Conservation (phyloP, 176 grass and related monocot genomes). For the Triticum aestivum region IWGSC_CS_RefSeq_v2.1 NC_057806.1:92864941-92865440, state of each 20-base stretch:
- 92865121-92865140: slow-evolving; percentile 25
- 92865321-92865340: slow-evolving; percentile 33
- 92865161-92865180: slow-evolving; percentile 10
- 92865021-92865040: slow-evolving; percentile 41
- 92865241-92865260: slow-evolving; percentile 28
- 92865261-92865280: slow-evolving; percentile 49
- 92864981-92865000: neutral
- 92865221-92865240: slow-evolving; percentile 4
- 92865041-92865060: slow-evolving; percentile 37
- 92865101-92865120: slow-evolving; percentile 17
- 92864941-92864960: slow-evolving; percentile 25
- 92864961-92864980: slow-evolving; percentile 24
- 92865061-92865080: slow-evolving; percentile 32
- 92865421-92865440: neutral
- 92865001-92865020: slow-evolving; percentile 46
- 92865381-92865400: slow-evolving; percentile 11
- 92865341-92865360: slow-evolving; percentile 44
- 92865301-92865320: slow-evolving; percentile 38
- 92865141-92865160: neutral
- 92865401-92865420: neutral
- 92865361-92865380: slow-evolving; percentile 54
- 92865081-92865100: slow-evolving; percentile 56
- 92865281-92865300: slow-evolving; percentile 23
- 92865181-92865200: neutral
- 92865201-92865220: neutral